Percentiles rank a stretch among this genome's conserved stretches.
Conservation (phyloP, 768 basidiomycete species). For the Pulveroboletus ravenelii region DNA sequence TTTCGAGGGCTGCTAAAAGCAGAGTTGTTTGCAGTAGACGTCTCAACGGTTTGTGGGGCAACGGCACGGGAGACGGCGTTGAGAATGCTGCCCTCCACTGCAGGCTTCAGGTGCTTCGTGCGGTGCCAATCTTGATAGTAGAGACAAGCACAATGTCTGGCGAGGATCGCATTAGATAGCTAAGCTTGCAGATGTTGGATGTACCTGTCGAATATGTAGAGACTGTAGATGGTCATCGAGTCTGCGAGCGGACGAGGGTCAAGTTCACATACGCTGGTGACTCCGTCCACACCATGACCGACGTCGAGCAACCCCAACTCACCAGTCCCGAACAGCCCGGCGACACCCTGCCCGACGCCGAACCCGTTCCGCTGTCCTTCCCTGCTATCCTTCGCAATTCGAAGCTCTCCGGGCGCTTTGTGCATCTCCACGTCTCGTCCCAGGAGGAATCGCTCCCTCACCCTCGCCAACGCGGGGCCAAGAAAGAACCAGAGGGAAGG, state of each 20-base stretch:
- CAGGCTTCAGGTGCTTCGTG: constrained; percentile 65
- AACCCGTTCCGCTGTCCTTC: constrained; percentile 58
- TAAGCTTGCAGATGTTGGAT: background rate
- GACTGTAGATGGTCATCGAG: constrained; percentile 70
- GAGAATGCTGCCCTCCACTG: constrained; percentile 68
- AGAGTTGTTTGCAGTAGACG: constrained; percentile 34
- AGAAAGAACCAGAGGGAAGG: constrained; percentile 68
- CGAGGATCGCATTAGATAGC: background rate
- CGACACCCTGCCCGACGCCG: background rate
- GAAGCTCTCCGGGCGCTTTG: constrained; percentile 47
- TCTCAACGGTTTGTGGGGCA: constrained; percentile 31
- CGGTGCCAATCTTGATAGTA: constrained; percentile 98
- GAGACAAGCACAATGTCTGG: constrained; percentile 84
- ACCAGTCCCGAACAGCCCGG: background rate
- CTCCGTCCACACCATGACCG: constrained; percentile 8
- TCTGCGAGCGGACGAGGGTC: too few species aligned
- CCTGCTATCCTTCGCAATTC: constrained; percentile 64
- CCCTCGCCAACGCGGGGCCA: constrained; percentile 20
- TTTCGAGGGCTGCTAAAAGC: constrained; percentile 56
- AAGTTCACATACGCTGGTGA: too few species aligned
- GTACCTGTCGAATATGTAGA: constrained; percentile 91
- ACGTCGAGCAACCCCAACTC: background rate
- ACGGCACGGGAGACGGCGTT: constrained; percentile 77
- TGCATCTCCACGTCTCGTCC: constrained; percentile 40
- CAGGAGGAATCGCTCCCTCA: background rate